Base-by-base conservation (phyloP, 768 basidiomycete genomes). In the Strobilomyces confusus region DNA sequence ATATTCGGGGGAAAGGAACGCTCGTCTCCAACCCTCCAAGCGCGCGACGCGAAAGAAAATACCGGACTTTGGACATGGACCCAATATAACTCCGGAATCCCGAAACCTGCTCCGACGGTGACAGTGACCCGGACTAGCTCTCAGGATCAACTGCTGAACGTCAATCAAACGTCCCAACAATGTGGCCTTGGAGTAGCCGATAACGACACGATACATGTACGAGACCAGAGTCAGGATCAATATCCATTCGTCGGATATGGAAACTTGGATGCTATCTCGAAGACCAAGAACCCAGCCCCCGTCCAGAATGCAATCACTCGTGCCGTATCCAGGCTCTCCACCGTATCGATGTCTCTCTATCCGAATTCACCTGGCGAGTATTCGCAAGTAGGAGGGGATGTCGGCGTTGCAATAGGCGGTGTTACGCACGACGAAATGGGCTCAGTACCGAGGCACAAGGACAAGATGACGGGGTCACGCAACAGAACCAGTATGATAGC, bases 1-100 rank as follows among this genome's bases (percentile, higher is more conserved):
- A 70, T 89, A 33, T 90, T 91, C 59, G 87, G 88, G n/a, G 87
- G 89, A 2, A 82, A 83, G 60, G 87, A 89, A 40, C 69, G 79
- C 33, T 78, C 80, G 3, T 78, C 81, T 1, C 67, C 59, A 26
- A 60, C 56, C 13, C 49, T 57, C 23, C 55, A 58, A 44, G 30
- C 48, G 46, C 63, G 69, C 23, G 59, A 71, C 59, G 73, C 72
- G n/a, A 71, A 69, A 13, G 67, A 65, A 49, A 74, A 76, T 43
- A 75, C 70, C 8, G 73, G 77, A 7, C 65, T 75, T 17, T 85
- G 81, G 79, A 76, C 69, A 30, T 84, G 81, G 81, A 76, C 80
- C 0, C 79, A 80, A 57, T 82, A 81, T 30, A 76, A 75, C 40
- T 73, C 77, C 13, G 70, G 65, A 13, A 62, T 70, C 44, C 68